Evolutionary conservation across 495 filamentous ascomycete species (phyloP).

Genomic region (Filosporella fistucella): DNA sequence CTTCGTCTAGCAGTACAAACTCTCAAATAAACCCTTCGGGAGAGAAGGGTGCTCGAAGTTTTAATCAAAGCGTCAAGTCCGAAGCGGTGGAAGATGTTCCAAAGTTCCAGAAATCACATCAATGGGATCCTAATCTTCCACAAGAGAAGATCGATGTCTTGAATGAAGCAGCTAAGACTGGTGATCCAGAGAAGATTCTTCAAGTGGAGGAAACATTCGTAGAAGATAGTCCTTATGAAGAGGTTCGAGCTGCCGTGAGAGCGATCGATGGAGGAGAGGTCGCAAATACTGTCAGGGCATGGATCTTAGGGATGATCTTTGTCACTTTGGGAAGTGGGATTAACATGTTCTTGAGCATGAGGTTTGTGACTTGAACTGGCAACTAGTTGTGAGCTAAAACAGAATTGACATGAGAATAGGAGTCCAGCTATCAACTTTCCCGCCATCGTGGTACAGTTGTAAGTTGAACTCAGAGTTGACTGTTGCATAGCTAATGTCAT

Average conservation of each 20-base stretch:
- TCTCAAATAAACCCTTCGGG: too few species aligned
- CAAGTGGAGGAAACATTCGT: constrained; percentile 25
- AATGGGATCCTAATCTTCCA: constrained; percentile 31
- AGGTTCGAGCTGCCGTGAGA: constrained; percentile 57
- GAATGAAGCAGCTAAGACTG: constrained; percentile 33
- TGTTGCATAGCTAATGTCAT: constrained; percentile 35
- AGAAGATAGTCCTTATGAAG: constrained; percentile 54
- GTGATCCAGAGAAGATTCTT: constrained; percentile 30
- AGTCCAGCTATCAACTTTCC: constrained; percentile 48
- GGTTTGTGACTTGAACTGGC: too few species aligned
- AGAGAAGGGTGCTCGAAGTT: too few species aligned
- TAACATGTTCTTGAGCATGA: constrained; percentile 67
- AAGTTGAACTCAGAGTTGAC: too few species aligned
- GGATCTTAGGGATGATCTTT: constrained; percentile 63
- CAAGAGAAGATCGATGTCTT: constrained; percentile 26
- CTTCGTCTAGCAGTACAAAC: too few species aligned
- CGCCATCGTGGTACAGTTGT: constrained; percentile 53
- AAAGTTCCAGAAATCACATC: constrained; percentile 24
- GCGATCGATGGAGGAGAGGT: constrained; percentile 60
- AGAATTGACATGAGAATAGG: too few species aligned
- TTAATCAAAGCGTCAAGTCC: too few species aligned
- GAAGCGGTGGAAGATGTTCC: constrained; percentile 12
- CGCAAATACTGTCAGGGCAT: constrained; percentile 67
- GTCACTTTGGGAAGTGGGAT: constrained; percentile 60
- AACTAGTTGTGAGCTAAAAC: too few species aligned